Evolutionary conservation across 106 monocot species (phyloP).

Genomic region (Dactylorhiza incarnata): DNA sequence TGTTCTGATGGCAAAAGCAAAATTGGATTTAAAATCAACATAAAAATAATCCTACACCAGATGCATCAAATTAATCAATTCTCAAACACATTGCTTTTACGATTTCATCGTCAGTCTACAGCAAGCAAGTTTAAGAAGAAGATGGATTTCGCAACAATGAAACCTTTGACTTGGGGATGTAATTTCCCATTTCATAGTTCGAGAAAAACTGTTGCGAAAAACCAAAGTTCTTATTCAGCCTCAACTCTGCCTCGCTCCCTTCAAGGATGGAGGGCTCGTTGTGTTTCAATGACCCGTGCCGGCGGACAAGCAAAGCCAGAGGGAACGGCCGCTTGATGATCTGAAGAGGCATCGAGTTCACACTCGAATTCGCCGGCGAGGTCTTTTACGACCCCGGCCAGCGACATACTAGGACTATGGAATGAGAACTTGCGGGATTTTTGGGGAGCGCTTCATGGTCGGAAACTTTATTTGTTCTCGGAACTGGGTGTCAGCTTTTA

Average conservation of each 20-base stretch:
- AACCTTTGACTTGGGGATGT: constrained; percentile 77
- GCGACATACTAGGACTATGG: too few species aligned
- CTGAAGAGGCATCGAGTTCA: constrained; percentile 44
- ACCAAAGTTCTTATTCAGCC: constrained; percentile 77
- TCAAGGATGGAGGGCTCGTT: constrained; percentile 67
- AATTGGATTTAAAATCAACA: too few species aligned
- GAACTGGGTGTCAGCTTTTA: too few species aligned
- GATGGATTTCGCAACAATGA: not conserved
- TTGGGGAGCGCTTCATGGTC: too few species aligned
- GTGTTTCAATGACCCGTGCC: constrained; percentile 66
- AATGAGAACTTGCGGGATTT: too few species aligned
- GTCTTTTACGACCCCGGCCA: constrained; percentile 44
- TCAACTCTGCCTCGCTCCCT: constrained; percentile 31
- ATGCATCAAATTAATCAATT: too few species aligned
- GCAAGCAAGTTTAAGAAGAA: not conserved
- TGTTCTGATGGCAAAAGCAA: too few species aligned
- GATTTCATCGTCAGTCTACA: not conserved
- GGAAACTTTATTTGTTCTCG: too few species aligned
- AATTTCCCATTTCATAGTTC: constrained; percentile 76
- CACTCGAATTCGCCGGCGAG: constrained; percentile 59
- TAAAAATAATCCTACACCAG: too few species aligned
- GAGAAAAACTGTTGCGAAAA: constrained; percentile 63
- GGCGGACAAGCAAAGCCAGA: constrained; percentile 63
- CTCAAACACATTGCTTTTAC: too few species aligned
- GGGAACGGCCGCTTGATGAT: constrained; percentile 71